Base-by-base conservation (phyloP, 2,329 filamentous ascomycete species). In the Arthrocladium fulminans region DNA sequence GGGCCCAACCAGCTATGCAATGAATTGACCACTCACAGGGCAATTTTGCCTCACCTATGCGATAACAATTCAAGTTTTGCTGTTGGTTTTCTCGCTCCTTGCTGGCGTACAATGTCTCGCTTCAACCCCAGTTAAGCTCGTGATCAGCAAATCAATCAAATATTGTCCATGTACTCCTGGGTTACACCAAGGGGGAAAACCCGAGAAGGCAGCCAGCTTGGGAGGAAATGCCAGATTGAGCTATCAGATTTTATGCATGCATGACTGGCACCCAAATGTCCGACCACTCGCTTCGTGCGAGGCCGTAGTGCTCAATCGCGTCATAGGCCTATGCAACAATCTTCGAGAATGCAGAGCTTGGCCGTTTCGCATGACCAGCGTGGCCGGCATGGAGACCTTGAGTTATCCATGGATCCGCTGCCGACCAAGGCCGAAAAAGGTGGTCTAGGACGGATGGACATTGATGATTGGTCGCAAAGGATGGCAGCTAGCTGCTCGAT, bases 181-280 rank as follows among this genome's bases (percentile, higher is more conserved):
- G 32, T 35, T 6, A 35, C 32, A 35, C 32, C 6, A 15, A 13
- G 13, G n/a, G 13, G 13, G 32, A 6, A 35, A 35, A 15, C 32
- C 13, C 17, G 32, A 35, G 32, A 35, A 42, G 39, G 39, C 39
- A 42, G 20, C 39, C 24, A n/a, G 22, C 19, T 25, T 42, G n/a
- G 24, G 20, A 27, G 39, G 20, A 24, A 25, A 24, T 42, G 39
- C 19, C 37, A 40, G 7, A n/a, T 40, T 42, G 39, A 8, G 20
- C 22, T 42, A 42, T n/a, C 39, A n/a, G 22, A 25, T 25, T 42
- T n/a, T 15, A 35, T 35, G 32, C 32, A 35, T 35, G n/a, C 32
- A n/a, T 35, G 32, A 35, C 32, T 35, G 32, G 17, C 32, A n/a
- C 32, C 5, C 10, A 35, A 35, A 15, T 15, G 32, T n/a, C 3